Percentiles rank a stretch among this genome's conserved stretches.
Conservation (phyloP, 2,329 filamentous ascomycete genomes). For the Thermomyces lanuginosus region DNA sequence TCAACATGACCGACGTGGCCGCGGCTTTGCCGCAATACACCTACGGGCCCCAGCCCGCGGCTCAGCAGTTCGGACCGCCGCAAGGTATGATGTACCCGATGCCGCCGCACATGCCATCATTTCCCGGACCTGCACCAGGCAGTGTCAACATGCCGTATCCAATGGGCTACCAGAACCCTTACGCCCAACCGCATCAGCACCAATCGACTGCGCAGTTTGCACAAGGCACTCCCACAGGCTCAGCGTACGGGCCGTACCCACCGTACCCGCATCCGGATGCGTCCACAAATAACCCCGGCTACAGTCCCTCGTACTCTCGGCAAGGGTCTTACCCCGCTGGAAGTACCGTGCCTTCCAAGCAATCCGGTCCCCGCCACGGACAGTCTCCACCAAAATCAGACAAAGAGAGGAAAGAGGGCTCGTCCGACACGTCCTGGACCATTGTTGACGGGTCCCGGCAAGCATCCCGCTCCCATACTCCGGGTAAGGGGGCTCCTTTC, state of each 20-base stretch:
- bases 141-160: conserved; percentile 11
- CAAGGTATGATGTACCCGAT: conserved; percentile 18
- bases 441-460: conserved; percentile 25
- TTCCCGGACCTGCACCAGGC: conserved; percentile 7
- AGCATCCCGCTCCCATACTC: too few species aligned
- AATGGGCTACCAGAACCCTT: conserved; percentile 14
- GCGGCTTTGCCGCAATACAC: conserved; percentile 15
- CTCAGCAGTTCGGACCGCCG: conserved; percentile 12
- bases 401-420: conserved; percentile 6
- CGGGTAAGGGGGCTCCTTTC: too few species aligned
- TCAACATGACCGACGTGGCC: conserved; percentile 17
- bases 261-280: conserved; percentile 6
- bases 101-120: conserved; percentile 12
- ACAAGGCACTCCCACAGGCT: conserved; percentile 7
- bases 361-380: conserved; percentile 9
- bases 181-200: conserved; percentile 13
- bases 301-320: conserved; percentile 13
- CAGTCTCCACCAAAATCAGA: conserved; percentile 13
- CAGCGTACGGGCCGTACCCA: conserved; percentile 10
- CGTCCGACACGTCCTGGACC: conserved; percentile 20
- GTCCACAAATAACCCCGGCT: conserved; percentile 10
- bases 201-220: conserved; percentile 7
- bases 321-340: conserved; percentile 11
- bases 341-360: conserved; percentile 4
- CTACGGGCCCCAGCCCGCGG: neutral